phyloP scores from a whole-genome alignment of 805 yeast genomes.

The Wickerhamomyces sydowiorum region DNA sequence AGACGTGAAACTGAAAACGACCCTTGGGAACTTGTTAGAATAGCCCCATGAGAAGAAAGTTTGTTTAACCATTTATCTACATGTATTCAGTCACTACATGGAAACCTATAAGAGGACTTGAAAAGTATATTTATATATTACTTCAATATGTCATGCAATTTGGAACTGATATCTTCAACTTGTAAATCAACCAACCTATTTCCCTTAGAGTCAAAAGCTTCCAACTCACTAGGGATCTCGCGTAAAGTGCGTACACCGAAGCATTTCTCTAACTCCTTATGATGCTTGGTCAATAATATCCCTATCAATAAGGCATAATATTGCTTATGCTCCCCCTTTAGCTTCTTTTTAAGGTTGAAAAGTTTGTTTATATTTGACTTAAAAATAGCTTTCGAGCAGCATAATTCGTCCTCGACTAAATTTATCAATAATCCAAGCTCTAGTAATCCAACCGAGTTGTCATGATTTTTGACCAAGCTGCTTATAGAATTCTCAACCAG shows the following conservation, averaged over 20 bases:
- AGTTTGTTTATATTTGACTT: slow-evolving; percentile 1
- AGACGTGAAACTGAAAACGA: slow-evolving; percentile 46
- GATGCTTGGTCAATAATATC: slow-evolving; percentile 4
- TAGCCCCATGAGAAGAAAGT: slow-evolving; percentile 51
- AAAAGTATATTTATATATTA: no score
- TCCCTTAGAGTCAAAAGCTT: slow-evolving; percentile 11
- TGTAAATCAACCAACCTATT: slow-evolving; percentile 9
- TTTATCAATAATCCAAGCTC: slow-evolving; percentile 18
- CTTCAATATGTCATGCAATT: neutral
- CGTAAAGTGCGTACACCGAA: slow-evolving; percentile 10
- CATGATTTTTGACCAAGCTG: neutral
- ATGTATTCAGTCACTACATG: no score
- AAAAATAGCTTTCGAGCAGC: neutral
- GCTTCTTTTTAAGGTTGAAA: slow-evolving; percentile 6
- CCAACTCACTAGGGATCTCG: slow-evolving; percentile 12
- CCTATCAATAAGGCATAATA: slow-evolving; percentile 17
- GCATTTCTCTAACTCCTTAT: neutral
- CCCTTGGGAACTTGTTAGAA: slow-evolving; percentile 60
- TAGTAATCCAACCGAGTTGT: slow-evolving; percentile 12
- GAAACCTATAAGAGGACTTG: no score
- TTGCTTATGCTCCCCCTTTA: slow-evolving; percentile 3
- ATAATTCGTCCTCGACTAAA: slow-evolving; percentile 10
- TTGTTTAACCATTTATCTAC: no score
- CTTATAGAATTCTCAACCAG: slow-evolving; percentile 1
- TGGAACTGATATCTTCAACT: slow-evolving; percentile 9